These are phyloP conservation scores for Penicillium chermesinum DNA, from an alignment of 495 filamentous ascomycete species.

Conservation along the genomic window DNA sequence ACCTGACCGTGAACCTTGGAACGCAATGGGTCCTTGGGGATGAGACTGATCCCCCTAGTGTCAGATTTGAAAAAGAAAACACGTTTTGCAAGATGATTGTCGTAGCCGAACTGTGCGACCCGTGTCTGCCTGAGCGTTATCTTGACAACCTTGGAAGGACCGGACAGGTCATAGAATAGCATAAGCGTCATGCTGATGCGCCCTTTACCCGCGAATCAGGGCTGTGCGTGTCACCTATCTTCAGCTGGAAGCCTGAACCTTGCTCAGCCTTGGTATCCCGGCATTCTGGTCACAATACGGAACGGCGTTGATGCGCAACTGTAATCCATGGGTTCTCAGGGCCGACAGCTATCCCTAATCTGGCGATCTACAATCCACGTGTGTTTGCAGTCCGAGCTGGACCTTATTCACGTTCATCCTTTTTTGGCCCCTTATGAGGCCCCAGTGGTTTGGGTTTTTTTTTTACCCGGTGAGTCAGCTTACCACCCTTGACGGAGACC, in stretches of 20 bases:
- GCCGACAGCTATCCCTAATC: no score
- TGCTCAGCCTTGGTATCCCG: no score
- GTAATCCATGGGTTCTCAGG: no score
- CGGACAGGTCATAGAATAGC: not conserved
- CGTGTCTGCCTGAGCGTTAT: not conserved
- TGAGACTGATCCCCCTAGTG: slow-evolving; percentile 9
- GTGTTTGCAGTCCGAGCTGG: not conserved
- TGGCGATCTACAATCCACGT: not conserved
- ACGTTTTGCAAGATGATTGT: not conserved
- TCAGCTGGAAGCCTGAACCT: no score
- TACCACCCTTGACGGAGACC: no score
- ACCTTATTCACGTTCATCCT: no score
- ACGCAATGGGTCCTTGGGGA: slow-evolving; percentile 12
- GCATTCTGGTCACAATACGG: not conserved
- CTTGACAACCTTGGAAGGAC: not conserved
- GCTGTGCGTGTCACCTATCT: no score
- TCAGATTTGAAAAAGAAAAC: not conserved
- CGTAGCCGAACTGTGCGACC: not conserved
- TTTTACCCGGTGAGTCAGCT: no score
- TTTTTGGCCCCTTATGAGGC: not conserved
- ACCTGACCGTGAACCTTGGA: slow-evolving; percentile 18
- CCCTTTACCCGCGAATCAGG: not conserved
- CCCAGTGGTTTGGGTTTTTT: no score
- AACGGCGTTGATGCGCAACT: no score
- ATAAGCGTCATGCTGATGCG: not conserved